These are phyloP conservation scores for Tuber aestivum DNA, from an alignment of 495 filamentous ascomycete genomes.

Conservation along the genomic window DNA sequence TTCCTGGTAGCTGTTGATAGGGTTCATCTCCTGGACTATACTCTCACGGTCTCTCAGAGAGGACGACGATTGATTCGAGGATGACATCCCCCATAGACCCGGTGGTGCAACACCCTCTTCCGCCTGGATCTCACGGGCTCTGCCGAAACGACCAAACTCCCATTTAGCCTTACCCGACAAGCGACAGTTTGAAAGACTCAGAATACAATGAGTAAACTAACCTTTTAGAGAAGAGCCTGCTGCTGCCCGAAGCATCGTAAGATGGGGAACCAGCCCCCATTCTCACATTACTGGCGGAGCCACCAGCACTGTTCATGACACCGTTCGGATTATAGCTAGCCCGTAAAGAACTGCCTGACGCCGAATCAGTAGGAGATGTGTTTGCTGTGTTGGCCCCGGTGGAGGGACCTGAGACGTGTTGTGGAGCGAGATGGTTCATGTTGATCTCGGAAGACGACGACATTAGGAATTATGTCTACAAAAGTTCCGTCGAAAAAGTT, in stretches of 20 bases:
- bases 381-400: slow-evolving; percentile 56
- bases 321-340: slow-evolving; percentile 62
- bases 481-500: slow-evolving; percentile 3
- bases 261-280: slow-evolving; percentile 95
- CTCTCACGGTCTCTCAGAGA: slow-evolving; percentile 68
- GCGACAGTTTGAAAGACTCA: slow-evolving; percentile 10
- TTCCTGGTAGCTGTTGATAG: slow-evolving; percentile 90
- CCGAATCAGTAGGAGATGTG: slow-evolving; percentile 77
- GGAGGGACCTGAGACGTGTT: slow-evolving; percentile 76
- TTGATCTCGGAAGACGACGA: slow-evolving; percentile 74
- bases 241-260: slow-evolving; percentile 69
- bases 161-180: slow-evolving; percentile 47
- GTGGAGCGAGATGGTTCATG: slow-evolving; percentile 59
- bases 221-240: slow-evolving; percentile 82
- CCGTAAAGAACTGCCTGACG: slow-evolving; percentile 60
- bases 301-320: slow-evolving; percentile 57
- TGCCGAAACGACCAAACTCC: not conserved
- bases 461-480: slow-evolving; percentile 73
- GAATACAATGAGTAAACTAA: slow-evolving; percentile 50
- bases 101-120: slow-evolving; percentile 76
- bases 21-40: slow-evolving; percentile 93
- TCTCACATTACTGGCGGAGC: slow-evolving; percentile 67
- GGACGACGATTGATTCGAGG: slow-evolving; percentile 81
- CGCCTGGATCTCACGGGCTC: slow-evolving; percentile 88
- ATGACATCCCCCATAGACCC: slow-evolving; percentile 90